Base-by-base conservation (phyloP, 768 basidiomycete genomes). In the Phlebiopsis flavidoalba region DNA sequence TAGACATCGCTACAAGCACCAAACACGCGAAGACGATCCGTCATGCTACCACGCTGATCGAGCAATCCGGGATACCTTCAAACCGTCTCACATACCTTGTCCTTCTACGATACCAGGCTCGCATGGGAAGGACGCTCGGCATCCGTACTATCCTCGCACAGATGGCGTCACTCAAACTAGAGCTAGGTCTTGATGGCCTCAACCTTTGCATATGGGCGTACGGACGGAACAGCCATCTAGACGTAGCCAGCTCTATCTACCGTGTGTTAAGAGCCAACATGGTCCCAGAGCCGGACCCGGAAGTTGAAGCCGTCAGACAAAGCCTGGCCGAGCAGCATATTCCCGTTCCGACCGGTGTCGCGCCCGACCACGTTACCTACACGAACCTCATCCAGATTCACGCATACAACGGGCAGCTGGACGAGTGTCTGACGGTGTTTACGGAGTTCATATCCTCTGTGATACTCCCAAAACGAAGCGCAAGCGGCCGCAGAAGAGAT, bases 151-250 rank as follows among this genome's bases (percentile, higher is more conserved):
- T 80, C 6, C 64, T 92, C 7, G 64, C 69, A 48, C 79, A 75
- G 66, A 83, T 92, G 75, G 71, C 74, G 53, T 73, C 80, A 37
- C 79, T 83, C 45, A 75, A 72, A 26, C 57, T 83, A 52, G 77
- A 81, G 43, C 67, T 92, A 15, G 83, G 83, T 7, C 64, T 89
- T 21, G 87, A 87, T 57, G 88, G 86, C 11, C 67, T 88, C 64
- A 93, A 93, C 67, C 79, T 83, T 7, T 84, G 82, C 65, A 74
- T 94, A 8, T 88, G 84, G 85, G 86, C 87, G 0, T 92, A 82
- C 70, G 81, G 80, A 17, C 74, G 74, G 40, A 79, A 78, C 54
- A 72, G 75, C 14, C 80, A 79, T 19, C 65, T 85, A 21, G 83
- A 88, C 57, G 63, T 87, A n/a, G 84, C 83, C 1, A 69, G 72